Base-by-base conservation (phyloP, 164 flowering plant genomes). In the Vitis cinerea region DNA sequence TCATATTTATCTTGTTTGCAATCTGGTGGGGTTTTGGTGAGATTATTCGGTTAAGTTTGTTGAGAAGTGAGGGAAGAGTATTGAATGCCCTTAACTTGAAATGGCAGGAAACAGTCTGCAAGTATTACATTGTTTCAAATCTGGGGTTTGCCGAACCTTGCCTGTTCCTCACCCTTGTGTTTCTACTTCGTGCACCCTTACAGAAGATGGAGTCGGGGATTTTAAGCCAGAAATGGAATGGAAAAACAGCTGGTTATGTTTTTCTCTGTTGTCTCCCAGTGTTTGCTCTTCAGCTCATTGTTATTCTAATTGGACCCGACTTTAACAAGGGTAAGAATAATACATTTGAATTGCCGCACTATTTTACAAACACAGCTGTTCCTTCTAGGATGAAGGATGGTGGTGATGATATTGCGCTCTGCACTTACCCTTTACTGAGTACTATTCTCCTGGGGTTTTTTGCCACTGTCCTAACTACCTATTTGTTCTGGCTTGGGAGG, bases 71-170 rank as follows among this genome's bases (percentile, higher is more conserved):
- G 12, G 86, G 88, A 48, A 81, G 84, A 72, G 47, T 80, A 10
- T 71, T 89, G 63, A 75, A 84, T 77, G 57, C 83, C 23, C 72
- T 90, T 29, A 70, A 66, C 72, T 70, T 65, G 59, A 70, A 82
- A 88, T 95, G 97, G 97, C 96, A 93, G 85, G 87, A 90, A 69
- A 86, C 71, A 44, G 65, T 88, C 8, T 95, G 99, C 98, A 89
- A 93, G 75, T 50, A 79, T 58, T 95, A 95, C 78, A 86, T 95
- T 57, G 82, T 95, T 23, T 90, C 98, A 10, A 95, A 90, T 78
- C 74, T 95, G 27, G 99, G 99, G 60, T 90, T 95, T 81, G 87
- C 99, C 78, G 99, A 95, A 81, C 99, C 99, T 16, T 85, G 97
- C 84, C 75, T 95, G 50, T 87, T 89, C 66, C 91, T 95, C 65